Conservation (phyloP, 371 early-diverging fungal species). For the Lichtheimia ornata region DNA sequence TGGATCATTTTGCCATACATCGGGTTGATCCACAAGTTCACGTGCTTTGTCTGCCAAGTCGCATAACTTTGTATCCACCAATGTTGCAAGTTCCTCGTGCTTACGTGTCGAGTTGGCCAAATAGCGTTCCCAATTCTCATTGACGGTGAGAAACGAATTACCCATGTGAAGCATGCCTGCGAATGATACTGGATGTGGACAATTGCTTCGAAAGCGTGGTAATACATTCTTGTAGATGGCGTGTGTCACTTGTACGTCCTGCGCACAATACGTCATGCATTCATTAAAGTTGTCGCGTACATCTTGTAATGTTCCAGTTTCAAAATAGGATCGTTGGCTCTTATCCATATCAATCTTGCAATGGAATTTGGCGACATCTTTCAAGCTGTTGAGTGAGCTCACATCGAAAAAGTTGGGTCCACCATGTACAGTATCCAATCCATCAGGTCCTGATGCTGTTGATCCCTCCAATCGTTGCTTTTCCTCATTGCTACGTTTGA, state of each 20-base stretch:
- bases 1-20: conserved; percentile 60
- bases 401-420: conserved; percentile 58
- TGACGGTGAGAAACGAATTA: conserved; percentile 81
- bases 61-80: conserved; percentile 61
- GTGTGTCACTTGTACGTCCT: conserved; percentile 85
- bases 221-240: conserved; percentile 70
- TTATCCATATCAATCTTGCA: conserved; percentile 78
- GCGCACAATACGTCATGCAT: conserved; percentile 85
- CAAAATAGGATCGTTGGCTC: conserved; percentile 68
- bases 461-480: conserved; percentile 19
- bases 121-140: conserved; percentile 77
- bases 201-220: conserved; percentile 74
- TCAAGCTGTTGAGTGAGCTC: conserved; percentile 79
- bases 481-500: conserved; percentile 46
- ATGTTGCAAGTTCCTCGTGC: conserved; percentile 54
- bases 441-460: not conserved
- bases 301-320: conserved; percentile 57
- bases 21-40: conserved; percentile 23
- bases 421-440: conserved; percentile 1
- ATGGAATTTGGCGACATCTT: conserved; percentile 80
- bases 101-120: conserved; percentile 56
- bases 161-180: conserved; percentile 92
- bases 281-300: conserved; percentile 60
- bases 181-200: conserved; percentile 94
- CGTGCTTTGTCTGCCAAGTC: conserved; percentile 74